These are phyloP conservation scores for Beauveria sp. DNA, from an alignment of 2,329 filamentous ascomycete species.

Conservation along the genomic window DNA sequence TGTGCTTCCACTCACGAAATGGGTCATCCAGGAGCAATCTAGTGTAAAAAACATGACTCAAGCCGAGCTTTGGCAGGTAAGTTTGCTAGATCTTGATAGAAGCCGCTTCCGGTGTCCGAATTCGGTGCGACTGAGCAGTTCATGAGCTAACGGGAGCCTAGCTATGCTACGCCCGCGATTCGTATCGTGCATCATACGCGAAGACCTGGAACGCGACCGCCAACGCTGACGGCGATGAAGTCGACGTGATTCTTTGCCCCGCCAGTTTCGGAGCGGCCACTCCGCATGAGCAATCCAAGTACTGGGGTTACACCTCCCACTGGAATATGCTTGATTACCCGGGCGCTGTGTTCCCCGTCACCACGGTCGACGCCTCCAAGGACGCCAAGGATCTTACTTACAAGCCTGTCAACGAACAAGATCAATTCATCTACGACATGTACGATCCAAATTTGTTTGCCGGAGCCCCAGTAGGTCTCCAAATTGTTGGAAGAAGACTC, in stretches of 20 bases:
- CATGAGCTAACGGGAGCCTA: neutral
- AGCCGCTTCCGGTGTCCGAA: no score
- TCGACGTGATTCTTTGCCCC: slow-evolving; percentile 58
- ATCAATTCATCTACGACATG: slow-evolving; percentile 22
- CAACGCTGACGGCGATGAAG: slow-evolving; percentile 19
- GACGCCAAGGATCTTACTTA: slow-evolving; percentile 20
- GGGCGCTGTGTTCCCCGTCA: slow-evolving; percentile 51
- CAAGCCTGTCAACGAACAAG: slow-evolving; percentile 21
- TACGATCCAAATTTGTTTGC: slow-evolving; percentile 21
- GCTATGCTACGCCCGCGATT: slow-evolving; percentile 31
- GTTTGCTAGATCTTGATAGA: neutral
- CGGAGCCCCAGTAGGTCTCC: slow-evolving; percentile 20
- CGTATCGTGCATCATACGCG: slow-evolving; percentile 30
- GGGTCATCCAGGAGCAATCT: slow-evolving; percentile 48
- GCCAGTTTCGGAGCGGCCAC: slow-evolving; percentile 43
- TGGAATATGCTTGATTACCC: slow-evolving; percentile 67
- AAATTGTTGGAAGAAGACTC: slow-evolving; percentile 22
- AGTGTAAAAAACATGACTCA: slow-evolving; percentile 33
- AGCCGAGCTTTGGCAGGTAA: slow-evolving; percentile 32
- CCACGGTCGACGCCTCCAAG: slow-evolving; percentile 20
- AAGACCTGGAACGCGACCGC: slow-evolving; percentile 31
- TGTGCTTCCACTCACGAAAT: slow-evolving; percentile 47
- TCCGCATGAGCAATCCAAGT: slow-evolving; percentile 36
- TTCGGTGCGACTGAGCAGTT: neutral
- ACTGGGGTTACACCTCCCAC: slow-evolving; percentile 58